Base-by-base conservation (phyloP, 2,329 filamentous ascomycete genomes). In the Penicillium decumbens region DNA sequence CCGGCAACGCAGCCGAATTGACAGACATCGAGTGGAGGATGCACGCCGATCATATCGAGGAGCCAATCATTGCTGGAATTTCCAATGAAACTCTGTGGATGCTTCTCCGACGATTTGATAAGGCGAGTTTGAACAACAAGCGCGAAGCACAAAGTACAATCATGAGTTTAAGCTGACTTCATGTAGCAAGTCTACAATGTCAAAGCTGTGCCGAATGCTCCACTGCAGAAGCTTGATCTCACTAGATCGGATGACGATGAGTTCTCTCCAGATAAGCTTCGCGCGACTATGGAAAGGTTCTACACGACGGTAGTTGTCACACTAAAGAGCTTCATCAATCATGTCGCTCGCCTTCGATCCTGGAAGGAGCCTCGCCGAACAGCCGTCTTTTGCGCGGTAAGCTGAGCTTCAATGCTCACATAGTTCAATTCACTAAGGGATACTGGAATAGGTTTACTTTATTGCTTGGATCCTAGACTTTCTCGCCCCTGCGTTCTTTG, bases 171-270 rank as follows among this genome's bases (percentile, higher is more conserved):
- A 25, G 24, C 62, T 74, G 54, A 70, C 44, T 4, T 32, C 12
- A 38, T 33, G 24, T 43, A 79, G 80, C 80, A 83, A 80, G 80
- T 83, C 66, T 83, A 83, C 65, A 78, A 82, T 70, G 86, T 93
- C 58, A 89, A 87, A 65, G 82, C 85, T 25, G 80, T 84, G 7
- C 72, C 78, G 0, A 67, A 77, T 41, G 69, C 80, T 6, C 77
- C 80, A 1, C 78, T 86, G 1, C 87, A 85, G 5, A 81, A 83
- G 12, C 73, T 95, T 32, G 89, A 95, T 66, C 77, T 95, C 50
- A 89, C 90, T 58, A 85, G 89, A 48, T 84, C 88, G 4, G 85
- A 90, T 33, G 84, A 92, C 46, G 88, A 93, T 57, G 86, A 91
- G 49, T 93, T 93, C 66, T 88, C 86, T 0, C 88, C 89, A 0